Conservation (phyloP, 140 eudicot genomes). For the Anethum foeniculum region DNA sequence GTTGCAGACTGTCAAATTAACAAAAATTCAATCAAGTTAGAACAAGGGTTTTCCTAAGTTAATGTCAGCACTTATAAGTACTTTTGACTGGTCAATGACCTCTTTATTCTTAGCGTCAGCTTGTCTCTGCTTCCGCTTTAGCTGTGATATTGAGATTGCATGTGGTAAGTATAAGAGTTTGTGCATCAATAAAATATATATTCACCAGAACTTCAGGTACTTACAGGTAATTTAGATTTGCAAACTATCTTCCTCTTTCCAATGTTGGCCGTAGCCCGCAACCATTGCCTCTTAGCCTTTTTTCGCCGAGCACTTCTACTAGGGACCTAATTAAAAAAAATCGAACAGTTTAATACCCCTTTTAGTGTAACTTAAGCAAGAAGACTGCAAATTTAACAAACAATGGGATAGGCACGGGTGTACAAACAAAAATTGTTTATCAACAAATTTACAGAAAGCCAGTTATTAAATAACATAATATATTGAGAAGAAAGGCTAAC, state of each 20-base stretch:
- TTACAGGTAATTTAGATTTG: slow-evolving; percentile 28
- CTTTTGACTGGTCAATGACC: slow-evolving; percentile 31
- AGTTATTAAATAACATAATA: neutral
- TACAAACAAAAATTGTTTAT: neutral
- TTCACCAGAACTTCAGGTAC: slow-evolving; percentile 1
- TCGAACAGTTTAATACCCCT: neutral
- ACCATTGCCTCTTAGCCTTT: slow-evolving; percentile 53
- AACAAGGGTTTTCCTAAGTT: slow-evolving; percentile 11
- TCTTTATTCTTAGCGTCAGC: slow-evolving; percentile 28
- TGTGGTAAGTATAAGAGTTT: slow-evolving; percentile 1
- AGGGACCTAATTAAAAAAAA: slow-evolving; percentile 30
- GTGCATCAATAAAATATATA: neutral
- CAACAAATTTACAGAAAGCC: neutral
- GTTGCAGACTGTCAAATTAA: neutral
- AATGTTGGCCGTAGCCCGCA: slow-evolving; percentile 48
- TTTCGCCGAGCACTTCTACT: slow-evolving; percentile 81
- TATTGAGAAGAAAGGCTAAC: neutral
- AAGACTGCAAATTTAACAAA: neutral
- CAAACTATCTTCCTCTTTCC: slow-evolving; percentile 34
- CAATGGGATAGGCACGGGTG: neutral
- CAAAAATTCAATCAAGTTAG: neutral
- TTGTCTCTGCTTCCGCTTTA: slow-evolving; percentile 1
- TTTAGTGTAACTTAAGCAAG: neutral
- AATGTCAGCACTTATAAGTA: slow-evolving; percentile 33
- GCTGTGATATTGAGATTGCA: slow-evolving; percentile 5